These are phyloP conservation scores for Aspergillus novofumigatus DNA, from an alignment of 2,329 filamentous ascomycete genomes.

Conservation along the genomic window DNA sequence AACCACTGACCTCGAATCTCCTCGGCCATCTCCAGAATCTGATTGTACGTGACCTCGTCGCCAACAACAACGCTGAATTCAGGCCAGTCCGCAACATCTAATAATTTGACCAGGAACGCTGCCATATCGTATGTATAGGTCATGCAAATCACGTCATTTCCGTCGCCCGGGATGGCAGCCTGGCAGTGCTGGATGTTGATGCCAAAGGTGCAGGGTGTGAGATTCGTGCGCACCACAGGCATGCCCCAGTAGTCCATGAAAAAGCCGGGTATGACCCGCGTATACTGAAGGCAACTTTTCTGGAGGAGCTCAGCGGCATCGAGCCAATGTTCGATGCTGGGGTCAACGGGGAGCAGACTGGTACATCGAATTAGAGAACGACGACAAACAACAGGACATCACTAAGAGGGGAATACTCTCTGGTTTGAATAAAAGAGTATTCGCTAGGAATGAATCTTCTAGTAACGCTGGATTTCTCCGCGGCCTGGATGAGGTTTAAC, in stretches of 20 bases:
- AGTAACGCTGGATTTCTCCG: constrained; percentile 36
- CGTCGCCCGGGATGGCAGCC: constrained; percentile 49
- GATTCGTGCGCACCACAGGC: constrained; percentile 35
- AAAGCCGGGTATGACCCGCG: constrained; percentile 39
- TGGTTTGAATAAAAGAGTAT: constrained; percentile 35
- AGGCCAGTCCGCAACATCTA: constrained; percentile 46
- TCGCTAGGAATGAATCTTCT: constrained; percentile 43
- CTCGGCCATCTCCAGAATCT: constrained; percentile 44
- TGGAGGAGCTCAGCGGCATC: constrained; percentile 27
- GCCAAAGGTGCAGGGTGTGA: constrained; percentile 39
- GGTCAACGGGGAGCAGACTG: constrained; percentile 25
- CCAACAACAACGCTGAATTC: constrained; percentile 34
- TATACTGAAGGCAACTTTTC: constrained; percentile 35
- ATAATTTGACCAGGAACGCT: constrained; percentile 40
- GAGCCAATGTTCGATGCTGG: constrained; percentile 29
- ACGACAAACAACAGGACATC: neutral
- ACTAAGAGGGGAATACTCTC: constrained; percentile 20
- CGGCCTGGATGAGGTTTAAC: constrained; percentile 44
- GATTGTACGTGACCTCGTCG: constrained; percentile 43
- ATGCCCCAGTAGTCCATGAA: constrained; percentile 47
- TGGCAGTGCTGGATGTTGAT: constrained; percentile 43
- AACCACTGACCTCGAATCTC: constrained; percentile 35
- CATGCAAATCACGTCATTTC: constrained; percentile 42
- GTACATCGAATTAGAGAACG: neutral
- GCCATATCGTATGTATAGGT: constrained; percentile 51